phyloP scores from a whole-genome alignment of 2,329 filamentous ascomycete genomes.

The Malbranchea zuffiana region DNA sequence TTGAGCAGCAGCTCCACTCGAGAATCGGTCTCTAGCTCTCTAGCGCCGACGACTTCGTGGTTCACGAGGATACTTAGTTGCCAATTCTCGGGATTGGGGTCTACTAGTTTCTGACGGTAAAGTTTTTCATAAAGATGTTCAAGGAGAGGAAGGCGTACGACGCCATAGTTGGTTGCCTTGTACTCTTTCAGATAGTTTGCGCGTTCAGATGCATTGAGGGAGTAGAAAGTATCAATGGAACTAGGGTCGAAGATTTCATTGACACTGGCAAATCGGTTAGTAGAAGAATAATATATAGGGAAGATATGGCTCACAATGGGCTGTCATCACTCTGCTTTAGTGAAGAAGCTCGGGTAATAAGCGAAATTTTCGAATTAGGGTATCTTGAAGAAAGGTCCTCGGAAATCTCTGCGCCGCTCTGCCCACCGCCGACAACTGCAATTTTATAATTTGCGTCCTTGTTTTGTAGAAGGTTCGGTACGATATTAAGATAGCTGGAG shows the following conservation, averaged over 20 bases:
- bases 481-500: slow-evolving; percentile 58
- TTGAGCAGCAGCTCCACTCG: slow-evolving; percentile 12
- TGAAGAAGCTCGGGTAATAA: slow-evolving; percentile 75
- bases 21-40: slow-evolving; percentile 37
- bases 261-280: slow-evolving; percentile 45
- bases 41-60: slow-evolving; percentile 54
- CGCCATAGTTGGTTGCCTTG: slow-evolving; percentile 83
- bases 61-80: slow-evolving; percentile 67
- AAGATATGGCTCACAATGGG: slow-evolving; percentile 65
- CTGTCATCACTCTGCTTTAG: slow-evolving; percentile 88
- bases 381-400: slow-evolving; percentile 74
- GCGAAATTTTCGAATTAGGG: slow-evolving; percentile 63
- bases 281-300: neutral
- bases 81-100: slow-evolving; percentile 62
- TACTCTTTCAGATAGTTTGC: slow-evolving; percentile 54
- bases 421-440: slow-evolving; percentile 77
- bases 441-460: slow-evolving; percentile 50
- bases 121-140: slow-evolving; percentile 79
- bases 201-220: slow-evolving; percentile 53
- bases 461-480: slow-evolving; percentile 32
- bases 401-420: slow-evolving; percentile 93
- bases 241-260: slow-evolving; percentile 95
- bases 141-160: slow-evolving; percentile 81
- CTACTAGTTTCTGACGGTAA: slow-evolving; percentile 69
- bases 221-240: slow-evolving; percentile 66